A percentile compares a stretch with the other conserved stretches of the same genome.
Evolutionary conservation across 2,329 filamentous ascomycete species (phyloP).

Genomic region (Ophiostoma quercus): DNA sequence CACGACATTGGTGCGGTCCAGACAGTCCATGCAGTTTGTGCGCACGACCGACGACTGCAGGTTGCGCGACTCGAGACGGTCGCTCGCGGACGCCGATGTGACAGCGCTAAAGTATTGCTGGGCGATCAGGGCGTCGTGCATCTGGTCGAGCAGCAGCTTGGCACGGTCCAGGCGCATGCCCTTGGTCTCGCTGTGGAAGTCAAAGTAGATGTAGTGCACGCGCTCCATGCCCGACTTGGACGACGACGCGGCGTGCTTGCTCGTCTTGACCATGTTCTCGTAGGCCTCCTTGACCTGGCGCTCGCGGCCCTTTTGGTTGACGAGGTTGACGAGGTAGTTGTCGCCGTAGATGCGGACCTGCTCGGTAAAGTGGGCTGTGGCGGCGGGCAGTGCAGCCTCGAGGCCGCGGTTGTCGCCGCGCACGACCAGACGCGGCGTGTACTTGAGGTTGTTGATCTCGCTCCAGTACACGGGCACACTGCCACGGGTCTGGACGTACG

Average conservation of each 20-base stretch:
- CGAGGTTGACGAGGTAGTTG: constrained; percentile 94
- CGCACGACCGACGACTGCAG: constrained; percentile 86
- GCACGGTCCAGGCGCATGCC: constrained; percentile 90
- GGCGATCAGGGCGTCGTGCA: constrained; percentile 67
- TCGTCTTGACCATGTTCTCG: constrained; percentile 79
- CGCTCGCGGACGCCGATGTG: constrained; percentile 80
- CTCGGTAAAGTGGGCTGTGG: constrained; percentile 83
- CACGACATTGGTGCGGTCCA: constrained; percentile 95
- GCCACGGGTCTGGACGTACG: constrained; percentile 93
- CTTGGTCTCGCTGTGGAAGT: constrained; percentile 97
- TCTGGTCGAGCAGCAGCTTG: constrained; percentile 74
- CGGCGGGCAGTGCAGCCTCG: constrained; percentile 72
- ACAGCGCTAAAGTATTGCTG: constrained; percentile 92
- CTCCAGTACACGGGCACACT: constrained; percentile 96
- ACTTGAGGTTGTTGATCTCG: constrained; percentile 88
- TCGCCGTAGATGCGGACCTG: constrained; percentile 92
- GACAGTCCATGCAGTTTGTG: constrained; percentile 98
- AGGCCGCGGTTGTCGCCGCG: constrained; percentile 79
- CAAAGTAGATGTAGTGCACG: constrained; percentile 95
- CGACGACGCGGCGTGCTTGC: constrained; percentile 62
- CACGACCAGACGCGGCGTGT: constrained; percentile 85
- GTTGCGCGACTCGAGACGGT: constrained; percentile 71
- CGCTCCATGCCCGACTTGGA: constrained; percentile 65
- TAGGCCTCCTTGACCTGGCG: constrained; percentile 86
- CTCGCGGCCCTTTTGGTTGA: constrained; percentile 94